Conservation (phyloP, 305 asterid species). For the Rubia tinctorum region DNA sequence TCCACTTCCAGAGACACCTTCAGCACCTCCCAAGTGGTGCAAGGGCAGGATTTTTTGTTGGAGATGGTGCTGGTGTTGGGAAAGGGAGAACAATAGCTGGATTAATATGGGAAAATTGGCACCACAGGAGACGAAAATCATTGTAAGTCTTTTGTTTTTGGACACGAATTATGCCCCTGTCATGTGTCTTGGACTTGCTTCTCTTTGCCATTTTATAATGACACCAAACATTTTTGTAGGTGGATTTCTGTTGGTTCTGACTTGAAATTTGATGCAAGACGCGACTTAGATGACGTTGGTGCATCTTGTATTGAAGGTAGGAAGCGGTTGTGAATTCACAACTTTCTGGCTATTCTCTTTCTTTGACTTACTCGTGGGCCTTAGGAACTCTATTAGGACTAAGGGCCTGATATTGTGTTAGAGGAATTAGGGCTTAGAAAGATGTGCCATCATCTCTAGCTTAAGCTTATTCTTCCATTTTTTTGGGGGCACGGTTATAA, state of each 20-base stretch:
- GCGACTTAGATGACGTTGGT: conserved; percentile 97
- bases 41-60: conserved; percentile 97
- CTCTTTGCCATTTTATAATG: no score
- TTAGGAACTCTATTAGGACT: no score
- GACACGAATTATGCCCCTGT: neutral
- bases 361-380: no score
- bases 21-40: conserved; percentile 81
- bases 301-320: conserved; percentile 81
- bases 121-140: conserved; percentile 80
- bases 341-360: neutral
- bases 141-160: conserved; percentile 61
- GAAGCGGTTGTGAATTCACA: neutral
- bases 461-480: no score
- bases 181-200: no score
- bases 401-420: no score
- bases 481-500: no score
- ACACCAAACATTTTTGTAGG: conserved; percentile 33
- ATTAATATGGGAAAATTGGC: conserved; percentile 98
- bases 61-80: conserved; percentile 99
- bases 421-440: no score
- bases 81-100: conserved; percentile 99
- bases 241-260: conserved; percentile 99
- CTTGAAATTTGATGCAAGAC: conserved; percentile 91
- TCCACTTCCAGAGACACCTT: conserved; percentile 73
- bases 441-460: no score